These are phyloP conservation scores for Copromyces sp. DNA, from an alignment of 495 filamentous ascomycete genomes.

Conservation along the genomic window DNA sequence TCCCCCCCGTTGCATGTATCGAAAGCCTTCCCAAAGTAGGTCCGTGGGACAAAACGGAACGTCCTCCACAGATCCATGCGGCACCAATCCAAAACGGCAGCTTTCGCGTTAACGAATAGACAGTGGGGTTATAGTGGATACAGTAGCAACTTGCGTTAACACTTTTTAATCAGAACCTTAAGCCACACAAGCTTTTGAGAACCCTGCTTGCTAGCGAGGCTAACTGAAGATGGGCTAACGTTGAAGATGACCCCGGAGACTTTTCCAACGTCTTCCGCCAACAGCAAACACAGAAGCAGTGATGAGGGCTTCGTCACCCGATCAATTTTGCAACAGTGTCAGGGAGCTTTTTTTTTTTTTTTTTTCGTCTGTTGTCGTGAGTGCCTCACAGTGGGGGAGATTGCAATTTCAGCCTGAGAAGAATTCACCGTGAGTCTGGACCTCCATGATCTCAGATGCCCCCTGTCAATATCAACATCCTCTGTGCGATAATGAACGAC, in stretches of 20 bases:
- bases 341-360: not conserved
- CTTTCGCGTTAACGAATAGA: not conserved
- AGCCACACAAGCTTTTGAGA: not conserved
- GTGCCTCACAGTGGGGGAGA: not conserved
- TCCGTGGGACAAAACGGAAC: not conserved
- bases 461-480: not conserved
- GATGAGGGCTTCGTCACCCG: not conserved
- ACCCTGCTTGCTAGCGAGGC: not conserved
- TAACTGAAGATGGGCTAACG: not conserved
- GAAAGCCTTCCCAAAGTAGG: not conserved
- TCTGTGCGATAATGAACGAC: not conserved
- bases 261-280: not conserved
- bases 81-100: not conserved
- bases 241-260: not conserved
- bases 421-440: not conserved
- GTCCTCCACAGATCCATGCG: no score
- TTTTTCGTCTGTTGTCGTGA: not conserved
- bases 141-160: not conserved
- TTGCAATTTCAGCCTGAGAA: not conserved
- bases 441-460: not conserved
- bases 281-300: not conserved
- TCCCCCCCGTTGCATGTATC: not conserved
- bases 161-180: not conserved
- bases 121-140: not conserved
- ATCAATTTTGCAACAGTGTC: not conserved